A percentile compares a stretch with the other conserved stretches of the same genome.
Evolutionary conservation across 139 green algal genomes (phyloP).

Genomic region (Parachlorella kessleri): DNA sequence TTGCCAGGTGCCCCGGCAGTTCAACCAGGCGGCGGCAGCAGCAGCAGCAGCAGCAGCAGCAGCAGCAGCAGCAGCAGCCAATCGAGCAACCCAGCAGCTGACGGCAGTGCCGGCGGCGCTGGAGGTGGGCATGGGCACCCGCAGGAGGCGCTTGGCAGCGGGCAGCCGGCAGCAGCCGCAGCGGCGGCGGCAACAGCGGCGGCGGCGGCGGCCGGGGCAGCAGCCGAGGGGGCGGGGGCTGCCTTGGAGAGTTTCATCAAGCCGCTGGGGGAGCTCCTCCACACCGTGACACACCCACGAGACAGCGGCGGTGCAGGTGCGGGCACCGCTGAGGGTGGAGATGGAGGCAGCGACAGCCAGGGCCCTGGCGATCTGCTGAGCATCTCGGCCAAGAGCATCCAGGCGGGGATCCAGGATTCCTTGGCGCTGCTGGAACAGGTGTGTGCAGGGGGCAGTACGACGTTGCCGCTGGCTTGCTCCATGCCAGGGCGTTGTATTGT

Average conservation of each 20-base stretch:
- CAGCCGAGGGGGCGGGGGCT: neutral
- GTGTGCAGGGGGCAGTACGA: too few species aligned
- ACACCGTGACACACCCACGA: constrained; percentile 1
- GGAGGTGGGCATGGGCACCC: neutral
- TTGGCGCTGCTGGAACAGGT: constrained; percentile 19
- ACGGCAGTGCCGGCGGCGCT: neutral
- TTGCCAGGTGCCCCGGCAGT: too few species aligned
- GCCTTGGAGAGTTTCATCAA: constrained; percentile 15
- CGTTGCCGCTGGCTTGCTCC: too few species aligned
- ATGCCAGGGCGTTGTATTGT: too few species aligned
- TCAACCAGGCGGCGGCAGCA: too few species aligned
- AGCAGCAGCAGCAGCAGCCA: neutral
- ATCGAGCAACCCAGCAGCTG: too few species aligned
- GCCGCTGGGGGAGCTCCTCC: constrained; percentile 22
- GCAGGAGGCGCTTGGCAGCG: neutral
- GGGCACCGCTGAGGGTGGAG: neutral
- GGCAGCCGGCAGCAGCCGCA: neutral
- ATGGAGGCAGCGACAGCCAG: neutral
- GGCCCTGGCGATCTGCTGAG: neutral
- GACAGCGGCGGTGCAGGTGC: neutral
- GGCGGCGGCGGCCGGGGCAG: neutral
- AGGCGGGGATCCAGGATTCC: constrained; percentile 25
- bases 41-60: neutral
- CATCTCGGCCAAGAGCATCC: constrained; percentile 24
- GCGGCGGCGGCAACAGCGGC: neutral